Evolutionary conservation across 225 moss, liverwort and hornwort genomes (phyloP).

Genomic region (Thuidium tamariscinum): DNA sequence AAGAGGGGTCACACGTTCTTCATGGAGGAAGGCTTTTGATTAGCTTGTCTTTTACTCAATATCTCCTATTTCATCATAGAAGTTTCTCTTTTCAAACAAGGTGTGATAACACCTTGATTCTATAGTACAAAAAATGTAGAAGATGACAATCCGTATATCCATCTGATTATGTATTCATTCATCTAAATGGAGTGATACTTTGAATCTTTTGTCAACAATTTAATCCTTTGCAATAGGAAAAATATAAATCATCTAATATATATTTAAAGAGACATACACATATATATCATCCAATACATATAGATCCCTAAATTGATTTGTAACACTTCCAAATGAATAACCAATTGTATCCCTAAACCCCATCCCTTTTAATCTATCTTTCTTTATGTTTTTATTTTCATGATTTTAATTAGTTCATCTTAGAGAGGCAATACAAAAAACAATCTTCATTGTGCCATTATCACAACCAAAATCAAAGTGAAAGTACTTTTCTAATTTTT

Average conservation of each 20-base stretch:
- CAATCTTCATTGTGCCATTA: too few species aligned
- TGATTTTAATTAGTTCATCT: neutral
- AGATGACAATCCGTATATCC: too few species aligned
- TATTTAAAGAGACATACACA: too few species aligned
- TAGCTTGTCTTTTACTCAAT: too few species aligned
- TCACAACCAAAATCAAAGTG: too few species aligned
- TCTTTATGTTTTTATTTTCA: neutral
- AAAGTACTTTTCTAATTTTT: too few species aligned
- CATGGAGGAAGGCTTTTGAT: too few species aligned
- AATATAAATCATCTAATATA: neutral
- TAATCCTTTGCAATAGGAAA: neutral
- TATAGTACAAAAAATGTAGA: too few species aligned
- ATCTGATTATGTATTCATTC: neutral
- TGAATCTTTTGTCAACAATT: fast-evolving
- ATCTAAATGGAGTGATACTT: fast-evolving
- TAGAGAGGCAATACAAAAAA: fast-evolving
- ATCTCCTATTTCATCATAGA: too few species aligned
- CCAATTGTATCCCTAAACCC: fast-evolving
- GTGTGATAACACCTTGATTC: too few species aligned
- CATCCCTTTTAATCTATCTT: neutral
- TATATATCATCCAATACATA: neutral
- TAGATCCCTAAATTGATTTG: neutral
- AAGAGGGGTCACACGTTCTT: too few species aligned
- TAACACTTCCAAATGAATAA: neutral
- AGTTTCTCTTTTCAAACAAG: too few species aligned